A percentile compares a stretch with the other conserved stretches of the same genome.
These are phyloP conservation scores for Phalaenopsis aphrodite DNA, from an alignment of 106 monocot species.

Conservation along the genomic window DNA sequence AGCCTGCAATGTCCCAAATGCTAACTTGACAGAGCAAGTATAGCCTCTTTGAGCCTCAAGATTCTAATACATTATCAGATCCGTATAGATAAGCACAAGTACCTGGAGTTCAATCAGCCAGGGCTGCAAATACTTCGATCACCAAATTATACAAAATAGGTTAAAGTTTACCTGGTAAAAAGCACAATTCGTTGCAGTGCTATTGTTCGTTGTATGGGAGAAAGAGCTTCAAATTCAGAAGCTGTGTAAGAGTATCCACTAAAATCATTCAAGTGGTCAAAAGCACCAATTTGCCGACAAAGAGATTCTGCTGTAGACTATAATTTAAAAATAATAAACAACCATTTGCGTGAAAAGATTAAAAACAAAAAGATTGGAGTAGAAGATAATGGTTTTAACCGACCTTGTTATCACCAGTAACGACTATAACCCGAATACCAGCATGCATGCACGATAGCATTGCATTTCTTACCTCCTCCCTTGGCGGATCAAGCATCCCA, in stretches of 20 bases:
- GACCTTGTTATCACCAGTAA: slow-evolving; percentile 99
- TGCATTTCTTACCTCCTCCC: slow-evolving; percentile 89
- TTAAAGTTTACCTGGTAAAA: slow-evolving; percentile 63
- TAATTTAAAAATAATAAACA: slow-evolving; percentile 5
- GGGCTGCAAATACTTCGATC: not conserved
- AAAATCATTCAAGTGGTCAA: slow-evolving; percentile 81
- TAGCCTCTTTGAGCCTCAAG: not conserved
- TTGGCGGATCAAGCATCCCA: slow-evolving; percentile 98
- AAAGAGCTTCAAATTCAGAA: slow-evolving; percentile 93
- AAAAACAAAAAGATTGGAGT: not conserved
- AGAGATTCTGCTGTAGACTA: slow-evolving; percentile 97
- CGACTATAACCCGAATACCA: slow-evolving; percentile 99
- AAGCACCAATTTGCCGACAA: slow-evolving; percentile 93
- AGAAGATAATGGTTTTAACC: slow-evolving; percentile 6
- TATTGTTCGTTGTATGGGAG: slow-evolving; percentile 59
- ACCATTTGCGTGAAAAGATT: not conserved
- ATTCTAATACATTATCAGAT: not conserved
- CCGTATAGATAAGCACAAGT: not conserved
- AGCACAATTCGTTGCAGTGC: slow-evolving; percentile 93
- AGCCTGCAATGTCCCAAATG: not conserved
- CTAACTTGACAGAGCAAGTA: not conserved
- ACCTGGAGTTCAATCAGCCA: not conserved
- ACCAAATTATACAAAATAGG: not conserved
- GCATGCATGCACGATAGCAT: slow-evolving; percentile 95
- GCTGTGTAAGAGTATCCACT: slow-evolving; percentile 91